These are phyloP conservation scores for Leccinum pellstonianum DNA, from an alignment of 768 basidiomycete genomes.

Conservation along the genomic window DNA sequence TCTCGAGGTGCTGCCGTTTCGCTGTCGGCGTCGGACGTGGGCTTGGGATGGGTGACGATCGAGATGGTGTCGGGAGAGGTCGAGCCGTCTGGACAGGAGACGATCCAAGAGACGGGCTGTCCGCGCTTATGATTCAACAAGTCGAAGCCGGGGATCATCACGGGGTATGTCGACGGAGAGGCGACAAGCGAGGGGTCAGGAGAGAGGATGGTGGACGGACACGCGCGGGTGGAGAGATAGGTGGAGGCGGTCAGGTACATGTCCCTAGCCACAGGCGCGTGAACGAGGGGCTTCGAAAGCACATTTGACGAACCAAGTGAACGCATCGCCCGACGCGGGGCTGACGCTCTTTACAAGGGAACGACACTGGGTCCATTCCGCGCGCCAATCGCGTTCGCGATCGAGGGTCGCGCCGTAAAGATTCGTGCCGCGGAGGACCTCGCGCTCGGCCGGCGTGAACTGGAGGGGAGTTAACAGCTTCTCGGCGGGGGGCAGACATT, in stretches of 20 bases:
- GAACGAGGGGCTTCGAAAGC: slow-evolving; percentile 21
- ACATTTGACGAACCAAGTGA: slow-evolving; percentile 64
- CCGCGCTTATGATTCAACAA: slow-evolving; percentile 81
- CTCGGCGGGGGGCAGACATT: slow-evolving; percentile 50
- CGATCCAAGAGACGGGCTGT: slow-evolving; percentile 81
- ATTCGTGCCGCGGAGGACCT: slow-evolving; percentile 74
- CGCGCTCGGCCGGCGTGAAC: slow-evolving; percentile 62
- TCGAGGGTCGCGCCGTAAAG: slow-evolving; percentile 75
- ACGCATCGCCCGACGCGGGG: slow-evolving; percentile 43
- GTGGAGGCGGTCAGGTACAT: slow-evolving; percentile 69
- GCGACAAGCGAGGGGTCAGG: slow-evolving; percentile 49
- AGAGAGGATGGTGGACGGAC: slow-evolving; percentile 81
- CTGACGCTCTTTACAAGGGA: slow-evolving; percentile 16
- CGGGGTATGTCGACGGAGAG: slow-evolving; percentile 57
- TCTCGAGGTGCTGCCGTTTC: slow-evolving; percentile 26
- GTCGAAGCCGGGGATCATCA: slow-evolving; percentile 87
- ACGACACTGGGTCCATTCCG: slow-evolving; percentile 61
- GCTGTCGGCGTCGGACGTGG: slow-evolving; percentile 21
- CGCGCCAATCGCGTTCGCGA: slow-evolving; percentile 56
- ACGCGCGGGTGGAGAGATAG: slow-evolving; percentile 84
- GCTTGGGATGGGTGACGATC: slow-evolving; percentile 46
- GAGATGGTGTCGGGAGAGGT: slow-evolving; percentile 46
- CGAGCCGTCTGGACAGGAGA: slow-evolving; percentile 38
- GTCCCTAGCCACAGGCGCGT: slow-evolving; percentile 47
- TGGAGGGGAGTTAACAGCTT: slow-evolving; percentile 71